Conservation (phyloP, 345 rosid species). For the Arabidopsis thaliana region TAIR10.1 NC_003076.8:13173501-13174000, state of each 20-base stretch:
- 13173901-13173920: neutral
- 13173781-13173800: neutral
- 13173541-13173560: too few relatives aligned
- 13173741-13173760: neutral
- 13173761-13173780: neutral
- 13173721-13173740: neutral
- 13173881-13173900: neutral
- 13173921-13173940: neutral
- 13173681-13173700: neutral
- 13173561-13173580: neutral
- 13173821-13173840: neutral
- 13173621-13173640: fast-evolving
- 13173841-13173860: neutral
- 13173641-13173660: neutral
- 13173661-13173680: neutral
- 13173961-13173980: neutral
- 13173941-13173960: neutral
- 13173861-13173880: neutral
- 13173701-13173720: neutral
- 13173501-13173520: too few relatives aligned
- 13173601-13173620: neutral
- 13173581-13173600: neutral
- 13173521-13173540: too few relatives aligned
- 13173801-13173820: neutral
- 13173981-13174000: neutral